A percentile compares a stretch with the other conserved stretches of the same genome.
phyloP scores from a whole-genome alignment of 257 asterid species.

The Solanum appendiculatum region DNA sequence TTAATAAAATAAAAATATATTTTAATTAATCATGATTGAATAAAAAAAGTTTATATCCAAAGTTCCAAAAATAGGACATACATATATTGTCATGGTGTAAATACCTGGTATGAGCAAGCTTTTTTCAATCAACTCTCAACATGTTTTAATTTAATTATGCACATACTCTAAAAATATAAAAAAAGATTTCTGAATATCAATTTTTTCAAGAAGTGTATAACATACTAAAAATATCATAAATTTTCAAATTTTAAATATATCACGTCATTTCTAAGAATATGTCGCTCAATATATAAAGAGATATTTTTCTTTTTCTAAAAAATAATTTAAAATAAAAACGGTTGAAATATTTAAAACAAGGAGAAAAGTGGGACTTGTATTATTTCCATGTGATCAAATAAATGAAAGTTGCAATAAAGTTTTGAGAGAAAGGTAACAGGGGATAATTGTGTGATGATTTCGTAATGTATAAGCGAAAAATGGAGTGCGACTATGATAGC shows the following conservation, averaged over 20 bases:
- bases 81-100: neutral
- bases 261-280: neutral
- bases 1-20: neutral
- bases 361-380: neutral
- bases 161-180: neutral
- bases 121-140: neutral
- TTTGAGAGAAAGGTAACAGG: neutral
- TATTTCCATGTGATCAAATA: neutral
- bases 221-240: neutral
- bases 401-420: neutral
- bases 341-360: neutral
- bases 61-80: neutral
- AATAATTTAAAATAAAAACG: no score
- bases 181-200: neutral
- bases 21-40: neutral
- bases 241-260: neutral
- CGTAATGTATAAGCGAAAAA: neutral
- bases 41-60: no score
- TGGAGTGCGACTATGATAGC: neutral
- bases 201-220: neutral
- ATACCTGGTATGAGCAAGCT: neutral
- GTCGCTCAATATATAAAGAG: neutral
- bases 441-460: neutral
- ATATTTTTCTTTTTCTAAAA: no score
- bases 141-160: neutral